Conservation (phyloP, 1,284 basidiomycete species). For the Trichosporon sp. region DNA sequence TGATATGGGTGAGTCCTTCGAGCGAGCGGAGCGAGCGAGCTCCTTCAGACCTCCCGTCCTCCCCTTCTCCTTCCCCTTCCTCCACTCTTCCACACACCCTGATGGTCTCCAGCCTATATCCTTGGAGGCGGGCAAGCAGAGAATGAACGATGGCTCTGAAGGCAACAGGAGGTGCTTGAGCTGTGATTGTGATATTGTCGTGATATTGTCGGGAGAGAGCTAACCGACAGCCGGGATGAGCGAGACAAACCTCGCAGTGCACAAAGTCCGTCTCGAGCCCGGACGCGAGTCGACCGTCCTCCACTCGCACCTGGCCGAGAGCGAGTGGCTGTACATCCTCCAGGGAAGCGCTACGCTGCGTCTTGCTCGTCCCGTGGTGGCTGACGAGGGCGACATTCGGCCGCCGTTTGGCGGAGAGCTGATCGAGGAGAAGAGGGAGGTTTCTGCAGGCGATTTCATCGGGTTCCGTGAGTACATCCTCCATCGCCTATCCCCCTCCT, state of each 20-base stretch:
- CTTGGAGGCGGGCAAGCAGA: no score
- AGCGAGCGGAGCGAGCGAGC: no score
- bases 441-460: constrained; percentile 29
- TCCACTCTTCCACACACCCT: no score
- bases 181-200: no score
- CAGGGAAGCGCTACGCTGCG: constrained; percentile 31
- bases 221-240: constrained; percentile 28
- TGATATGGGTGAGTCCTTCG: constrained; percentile 35
- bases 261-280: constrained; percentile 35
- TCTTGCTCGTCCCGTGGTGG: constrained; percentile 23
- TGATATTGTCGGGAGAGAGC: background rate
- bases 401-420: constrained; percentile 19
- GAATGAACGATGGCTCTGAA: no score
- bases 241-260: constrained; percentile 34
- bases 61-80: no score
- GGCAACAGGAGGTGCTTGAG: no score
- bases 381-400: constrained; percentile 27
- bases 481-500: no score
- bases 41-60: no score
- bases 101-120: no score
- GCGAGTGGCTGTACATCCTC: constrained; percentile 43
- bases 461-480: constrained; percentile 25
- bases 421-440: constrained; percentile 22
- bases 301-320: constrained; percentile 38
- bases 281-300: constrained; percentile 37